Conservation (phyloP, 2,329 filamentous ascomycete genomes). For the Daldinia sp. region DNA sequence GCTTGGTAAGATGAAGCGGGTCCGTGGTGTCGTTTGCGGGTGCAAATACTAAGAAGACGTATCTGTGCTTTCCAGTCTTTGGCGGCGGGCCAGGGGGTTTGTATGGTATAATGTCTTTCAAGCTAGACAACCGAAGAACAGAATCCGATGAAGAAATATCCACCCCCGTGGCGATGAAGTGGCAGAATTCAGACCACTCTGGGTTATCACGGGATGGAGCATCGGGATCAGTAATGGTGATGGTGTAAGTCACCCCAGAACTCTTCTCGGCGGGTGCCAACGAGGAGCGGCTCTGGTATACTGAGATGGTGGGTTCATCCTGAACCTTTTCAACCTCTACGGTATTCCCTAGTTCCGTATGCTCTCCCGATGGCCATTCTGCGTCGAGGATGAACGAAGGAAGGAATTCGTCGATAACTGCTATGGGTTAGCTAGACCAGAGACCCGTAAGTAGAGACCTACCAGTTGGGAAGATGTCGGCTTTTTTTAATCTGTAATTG, state of each 20-base stretch:
- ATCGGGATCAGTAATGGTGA: constrained; percentile 54
- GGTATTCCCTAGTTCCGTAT: constrained; percentile 62
- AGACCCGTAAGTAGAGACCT: constrained; percentile 1
- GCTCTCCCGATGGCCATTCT: constrained; percentile 54
- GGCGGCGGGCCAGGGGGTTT: constrained; percentile 53
- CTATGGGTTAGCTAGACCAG: background rate
- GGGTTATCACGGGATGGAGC: constrained; percentile 53
- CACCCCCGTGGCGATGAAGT: constrained; percentile 54
- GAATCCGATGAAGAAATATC: constrained; percentile 40
- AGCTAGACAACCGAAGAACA: constrained; percentile 25
- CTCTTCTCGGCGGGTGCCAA: background rate
- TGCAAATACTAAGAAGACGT: constrained; percentile 53
- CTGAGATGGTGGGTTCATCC: constrained; percentile 46
- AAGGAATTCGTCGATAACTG: constrained; percentile 66
- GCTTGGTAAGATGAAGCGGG: constrained; percentile 47
- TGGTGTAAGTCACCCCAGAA: constrained; percentile 41
- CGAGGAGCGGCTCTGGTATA: constrained; percentile 34
- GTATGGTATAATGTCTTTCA: constrained; percentile 52
- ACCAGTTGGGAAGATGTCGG: constrained; percentile 45
- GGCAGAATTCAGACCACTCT: constrained; percentile 56
- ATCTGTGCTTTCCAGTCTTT: constrained; percentile 54
- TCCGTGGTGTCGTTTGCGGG: constrained; percentile 52
- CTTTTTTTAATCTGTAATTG: constrained; percentile 23
- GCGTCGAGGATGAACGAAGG: constrained; percentile 61
- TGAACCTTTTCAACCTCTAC: constrained; percentile 48